Evolutionary conservation across 192 early-diverging fungal genomes (phyloP).

Genomic region (Lobulomyces angularis): DNA sequence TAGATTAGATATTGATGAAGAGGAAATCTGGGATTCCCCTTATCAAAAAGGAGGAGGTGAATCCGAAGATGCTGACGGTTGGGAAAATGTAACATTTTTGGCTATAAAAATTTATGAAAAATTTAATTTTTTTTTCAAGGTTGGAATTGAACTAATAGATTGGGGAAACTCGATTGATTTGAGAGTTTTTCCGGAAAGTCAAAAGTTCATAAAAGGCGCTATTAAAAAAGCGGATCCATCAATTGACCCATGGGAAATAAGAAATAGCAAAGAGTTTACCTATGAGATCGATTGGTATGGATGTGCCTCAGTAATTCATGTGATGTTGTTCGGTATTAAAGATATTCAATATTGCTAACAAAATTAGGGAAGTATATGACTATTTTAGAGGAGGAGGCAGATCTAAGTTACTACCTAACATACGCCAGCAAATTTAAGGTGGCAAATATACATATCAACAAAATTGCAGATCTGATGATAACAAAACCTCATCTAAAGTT

Average conservation of each 20-base stretch:
- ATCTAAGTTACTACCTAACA: background rate
- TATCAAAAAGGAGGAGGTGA: too few species aligned
- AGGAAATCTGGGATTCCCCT: background rate
- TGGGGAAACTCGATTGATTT: conserved; percentile 26
- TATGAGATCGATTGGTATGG: conserved; percentile 47
- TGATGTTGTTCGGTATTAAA: conserved; percentile 32
- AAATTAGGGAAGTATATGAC: conserved; percentile 2
- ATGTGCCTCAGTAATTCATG: conserved; percentile 27
- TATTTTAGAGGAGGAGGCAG: background rate
- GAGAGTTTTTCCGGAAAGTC: conserved; percentile 13
- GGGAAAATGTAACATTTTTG: conserved; percentile 14
- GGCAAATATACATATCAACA: background rate
- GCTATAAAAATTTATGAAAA: too few species aligned
- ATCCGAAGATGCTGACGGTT: conserved; percentile 5
- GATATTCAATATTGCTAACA: conserved; percentile 3
- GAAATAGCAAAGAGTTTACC: conserved; percentile 19
- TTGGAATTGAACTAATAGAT: conserved; percentile 25
- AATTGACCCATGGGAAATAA: conserved; percentile 35
- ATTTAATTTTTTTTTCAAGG: too few species aligned
- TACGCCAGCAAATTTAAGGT: background rate
- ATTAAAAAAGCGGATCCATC: conserved; percentile 5
- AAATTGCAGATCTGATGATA: background rate
- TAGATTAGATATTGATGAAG: conserved; percentile 7
- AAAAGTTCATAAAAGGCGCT: conserved; percentile 11
- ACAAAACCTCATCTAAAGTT: conserved; percentile 11